A percentile compares a stretch with the other conserved stretches of the same genome.
Evolutionary conservation across 2,329 filamentous ascomycete genomes (phyloP).

Genomic region (Magnaporthiopsis incrustans): DNA sequence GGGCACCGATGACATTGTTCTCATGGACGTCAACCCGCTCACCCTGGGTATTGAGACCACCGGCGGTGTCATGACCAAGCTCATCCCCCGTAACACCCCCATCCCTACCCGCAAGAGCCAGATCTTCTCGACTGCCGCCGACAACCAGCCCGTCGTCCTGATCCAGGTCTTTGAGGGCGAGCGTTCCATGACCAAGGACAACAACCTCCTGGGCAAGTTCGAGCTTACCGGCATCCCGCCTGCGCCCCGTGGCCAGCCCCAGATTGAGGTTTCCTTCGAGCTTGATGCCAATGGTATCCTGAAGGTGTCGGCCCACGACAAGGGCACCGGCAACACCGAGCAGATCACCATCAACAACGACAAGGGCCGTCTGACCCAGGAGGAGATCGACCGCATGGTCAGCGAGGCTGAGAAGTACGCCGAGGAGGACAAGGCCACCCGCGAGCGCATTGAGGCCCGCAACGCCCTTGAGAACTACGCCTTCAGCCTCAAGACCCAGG

Average conservation of each 20-base stretch:
- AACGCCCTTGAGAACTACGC: conserved; percentile 99
- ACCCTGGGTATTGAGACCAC: conserved; percentile 97
- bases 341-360: conserved; percentile 99
- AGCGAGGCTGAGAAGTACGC: conserved; percentile 97
- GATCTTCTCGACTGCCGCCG: conserved; percentile 94
- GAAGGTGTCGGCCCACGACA: conserved; percentile 91
- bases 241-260: conserved; percentile 89
- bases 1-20: conserved; percentile 70
- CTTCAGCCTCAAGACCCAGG: conserved; percentile 98
- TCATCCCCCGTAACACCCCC: conserved; percentile 89
- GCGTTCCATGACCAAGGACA: conserved; percentile 89
- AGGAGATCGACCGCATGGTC: conserved; percentile 99
- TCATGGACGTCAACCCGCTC: conserved; percentile 95
- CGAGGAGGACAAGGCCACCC: conserved; percentile 97
- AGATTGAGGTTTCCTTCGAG: conserved; percentile 97
- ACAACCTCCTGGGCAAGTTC: conserved; percentile 96
- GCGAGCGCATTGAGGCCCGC: conserved; percentile 91
- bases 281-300: conserved; percentile 98
- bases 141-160: conserved; percentile 91
- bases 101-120: conserved; percentile 96
- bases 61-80: conserved; percentile 94
- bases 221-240: conserved; percentile 94
- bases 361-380: conserved; percentile 91
- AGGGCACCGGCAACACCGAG: conserved; percentile 96
- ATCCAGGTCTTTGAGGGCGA: conserved; percentile 97